Evolutionary conservation across 2,329 filamentous ascomycete species (phyloP).

Genomic region (Diaporthe capsici): DNA sequence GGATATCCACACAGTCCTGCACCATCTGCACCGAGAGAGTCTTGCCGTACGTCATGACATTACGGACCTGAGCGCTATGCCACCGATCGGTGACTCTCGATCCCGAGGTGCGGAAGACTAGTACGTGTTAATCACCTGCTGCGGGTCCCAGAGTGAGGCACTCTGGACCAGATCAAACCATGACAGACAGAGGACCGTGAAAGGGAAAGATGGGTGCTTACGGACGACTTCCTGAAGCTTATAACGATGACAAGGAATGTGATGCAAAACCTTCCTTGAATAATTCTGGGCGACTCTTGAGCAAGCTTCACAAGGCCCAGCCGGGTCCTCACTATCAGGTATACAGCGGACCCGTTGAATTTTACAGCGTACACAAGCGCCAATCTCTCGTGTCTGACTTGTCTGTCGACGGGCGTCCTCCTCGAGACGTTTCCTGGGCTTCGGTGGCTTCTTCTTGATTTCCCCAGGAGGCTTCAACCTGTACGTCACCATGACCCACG

Average conservation of each 20-base stretch:
- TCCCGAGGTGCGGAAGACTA: conserved; percentile 58
- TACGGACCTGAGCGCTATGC: conserved; percentile 56
- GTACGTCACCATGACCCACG: conserved; percentile 2
- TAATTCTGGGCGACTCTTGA: conserved; percentile 50
- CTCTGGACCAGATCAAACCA: not conserved
- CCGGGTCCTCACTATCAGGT: conserved; percentile 49
- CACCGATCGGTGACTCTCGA: conserved; percentile 61
- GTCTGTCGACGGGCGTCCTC: conserved; percentile 50
- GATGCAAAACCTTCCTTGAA: conserved; percentile 64
- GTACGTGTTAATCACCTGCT: not conserved
- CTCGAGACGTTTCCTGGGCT: conserved; percentile 43
- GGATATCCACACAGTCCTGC: conserved; percentile 54
- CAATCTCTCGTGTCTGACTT: conserved; percentile 52
- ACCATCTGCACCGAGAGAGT: conserved; percentile 55
- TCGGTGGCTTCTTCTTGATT: not conserved
- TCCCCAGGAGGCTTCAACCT: not conserved
- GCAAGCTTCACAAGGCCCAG: conserved; percentile 58
- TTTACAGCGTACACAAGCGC: conserved; percentile 61
- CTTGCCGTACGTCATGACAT: conserved; percentile 51
- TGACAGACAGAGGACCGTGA: not conserved
- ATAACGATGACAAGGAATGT: conserved; percentile 58
- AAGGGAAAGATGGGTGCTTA: not conserved
- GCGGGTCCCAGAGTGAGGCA: not conserved
- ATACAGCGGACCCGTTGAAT: conserved; percentile 60
- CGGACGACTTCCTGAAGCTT: conserved; percentile 54